Conservation (phyloP, 345 rosid genomes). For the Murraya paniculata region DNA sequence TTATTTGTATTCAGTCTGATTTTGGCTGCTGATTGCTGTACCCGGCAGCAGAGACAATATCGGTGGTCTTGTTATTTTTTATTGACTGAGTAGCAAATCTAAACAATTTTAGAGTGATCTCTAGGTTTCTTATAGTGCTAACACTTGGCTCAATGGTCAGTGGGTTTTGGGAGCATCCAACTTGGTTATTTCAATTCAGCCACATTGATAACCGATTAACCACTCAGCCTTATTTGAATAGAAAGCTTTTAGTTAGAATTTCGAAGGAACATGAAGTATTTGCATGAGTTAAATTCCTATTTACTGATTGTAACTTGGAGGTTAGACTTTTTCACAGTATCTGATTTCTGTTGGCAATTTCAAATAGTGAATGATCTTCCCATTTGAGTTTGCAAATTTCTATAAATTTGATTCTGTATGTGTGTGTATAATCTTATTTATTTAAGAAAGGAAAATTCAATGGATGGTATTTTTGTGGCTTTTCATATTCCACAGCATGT, state of each 20-base stretch:
- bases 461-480: neutral
- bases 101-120: neutral
- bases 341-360: neutral
- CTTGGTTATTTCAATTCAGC: neutral
- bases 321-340: neutral
- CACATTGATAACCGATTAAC: neutral
- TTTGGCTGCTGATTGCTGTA: neutral
- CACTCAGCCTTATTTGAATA: neutral
- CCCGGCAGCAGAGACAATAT: neutral
- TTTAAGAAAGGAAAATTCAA: neutral
- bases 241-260: neutral
- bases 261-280: neutral
- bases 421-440: neutral
- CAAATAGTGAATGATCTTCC: neutral
- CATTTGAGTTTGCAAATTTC: neutral
- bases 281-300: neutral
- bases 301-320: neutral
- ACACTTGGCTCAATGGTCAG: neutral
- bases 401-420: neutral
- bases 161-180: neutral
- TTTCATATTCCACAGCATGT: neutral
- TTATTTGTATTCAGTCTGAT: neutral
- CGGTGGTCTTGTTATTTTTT: neutral
- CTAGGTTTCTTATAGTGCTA: neutral
- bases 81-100: no score